Evolutionary conservation across 805 yeast species (phyloP).

Genomic region (Saccharomycopsis sp.): DNA sequence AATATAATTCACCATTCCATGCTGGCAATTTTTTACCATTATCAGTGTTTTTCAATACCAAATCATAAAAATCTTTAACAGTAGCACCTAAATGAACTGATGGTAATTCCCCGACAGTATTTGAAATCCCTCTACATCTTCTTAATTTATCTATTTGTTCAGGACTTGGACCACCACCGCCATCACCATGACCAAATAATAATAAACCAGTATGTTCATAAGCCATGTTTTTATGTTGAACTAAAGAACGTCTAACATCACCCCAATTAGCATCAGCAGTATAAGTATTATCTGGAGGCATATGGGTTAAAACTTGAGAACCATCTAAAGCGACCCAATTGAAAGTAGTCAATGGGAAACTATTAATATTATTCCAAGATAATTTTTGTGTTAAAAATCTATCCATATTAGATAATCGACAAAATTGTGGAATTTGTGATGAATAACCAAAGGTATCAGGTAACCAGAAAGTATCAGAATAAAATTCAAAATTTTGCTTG

Average conservation of each 20-base stretch:
- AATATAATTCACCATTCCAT: conserved; percentile 91
- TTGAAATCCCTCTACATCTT: conserved; percentile 81
- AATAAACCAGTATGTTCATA: conserved; percentile 75
- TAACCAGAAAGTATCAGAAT: conserved; percentile 80
- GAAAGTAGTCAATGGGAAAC: conserved; percentile 83
- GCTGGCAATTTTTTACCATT: conserved; percentile 66
- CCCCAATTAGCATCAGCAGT: conserved; percentile 92
- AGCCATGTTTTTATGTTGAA: conserved; percentile 78
- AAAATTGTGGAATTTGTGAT: conserved; percentile 89
- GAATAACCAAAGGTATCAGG: conserved; percentile 98
- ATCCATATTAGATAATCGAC: conserved; percentile 78
- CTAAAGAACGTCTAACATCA: conserved; percentile 74
- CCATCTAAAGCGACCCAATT: conserved; percentile 96
- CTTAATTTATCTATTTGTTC: conserved; percentile 91
- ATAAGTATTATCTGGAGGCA: conserved; percentile 97
- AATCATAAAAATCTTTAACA: conserved; percentile 74
- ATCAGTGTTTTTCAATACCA: conserved; percentile 52
- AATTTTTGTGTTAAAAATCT: conserved; percentile 87
- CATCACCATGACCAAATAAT: conserved; percentile 92
- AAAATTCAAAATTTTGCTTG: conserved; percentile 67
- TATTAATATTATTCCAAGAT: conserved; percentile 93
- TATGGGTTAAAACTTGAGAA: conserved; percentile 86
- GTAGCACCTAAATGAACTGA: conserved; percentile 69
- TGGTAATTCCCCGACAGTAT: conserved; percentile 76
- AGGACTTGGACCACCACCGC: conserved; percentile 97